Base-by-base conservation (phyloP, 2,329 filamentous ascomycete species). In the Spiromastix sp. region DNA sequence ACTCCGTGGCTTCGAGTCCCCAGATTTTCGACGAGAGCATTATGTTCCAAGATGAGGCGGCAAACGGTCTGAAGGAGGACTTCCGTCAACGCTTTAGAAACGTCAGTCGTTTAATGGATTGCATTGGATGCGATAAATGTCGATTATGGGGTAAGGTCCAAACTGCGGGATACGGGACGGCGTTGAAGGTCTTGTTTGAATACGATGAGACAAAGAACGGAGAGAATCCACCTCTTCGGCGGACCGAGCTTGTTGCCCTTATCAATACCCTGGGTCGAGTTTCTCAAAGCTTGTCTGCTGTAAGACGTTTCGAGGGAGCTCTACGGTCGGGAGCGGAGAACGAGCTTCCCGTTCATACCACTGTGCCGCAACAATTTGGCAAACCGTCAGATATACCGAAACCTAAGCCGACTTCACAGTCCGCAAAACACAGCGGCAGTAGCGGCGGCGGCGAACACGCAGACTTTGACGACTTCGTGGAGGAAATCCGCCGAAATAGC, bases 11-110 rank as follows among this genome's bases (percentile, higher is more conserved):
- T 4, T 74, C 74, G 28, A 68, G 70, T 2, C 68, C 72, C 1
- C 73, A 82, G 47, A 91, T 96, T 42, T 96, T 98, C 50, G 87
- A 98, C 54, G 91, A 98, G 64, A 81, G 77, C 43, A 67, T 91
- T 52, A 94, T 98, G 87, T 98, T 98, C 61, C 83, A 83, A 54
- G 71, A 74, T 35, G 66, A 70, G 0, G 59, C 60, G 19, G 67
- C 72, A 21, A 73, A 82, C 2, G 84, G 75, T 2, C 66, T 98
- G 38, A 98, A 96, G 59, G 89, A 96, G 55, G 91, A 98, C 54
- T 98, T 98, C 70, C 81, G 85, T 49, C 91, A 93, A 59, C 83
- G 91, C 11, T 98, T 98, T 71, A 79, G 91, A 55, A 98, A 98
- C 55, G 84, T 98, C 42, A 93, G 84, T 57, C 79, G 91, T 26